phyloP scores from a whole-genome alignment of 2,329 filamentous ascomycete species.

The Didymosphaeria variabile region DNA sequence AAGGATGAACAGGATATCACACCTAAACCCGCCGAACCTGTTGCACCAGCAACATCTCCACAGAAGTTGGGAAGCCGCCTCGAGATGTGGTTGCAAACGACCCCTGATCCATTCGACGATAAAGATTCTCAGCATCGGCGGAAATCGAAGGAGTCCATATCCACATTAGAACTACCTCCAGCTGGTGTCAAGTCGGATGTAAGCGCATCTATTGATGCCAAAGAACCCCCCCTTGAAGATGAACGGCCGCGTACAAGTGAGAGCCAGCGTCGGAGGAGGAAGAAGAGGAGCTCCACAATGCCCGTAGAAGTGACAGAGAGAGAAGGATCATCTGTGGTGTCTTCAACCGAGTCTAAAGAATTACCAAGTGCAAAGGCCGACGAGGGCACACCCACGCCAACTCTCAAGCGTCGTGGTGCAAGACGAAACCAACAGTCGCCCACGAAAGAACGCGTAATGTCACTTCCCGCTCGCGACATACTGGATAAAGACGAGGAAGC shows the following conservation, averaged over 20 bases:
- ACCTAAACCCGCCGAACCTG: conserved; percentile 25
- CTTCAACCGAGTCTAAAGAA: conserved; percentile 32
- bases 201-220: conserved; percentile 33
- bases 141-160: conserved; percentile 42
- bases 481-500: conserved; percentile 35
- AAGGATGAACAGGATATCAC: conserved; percentile 32
- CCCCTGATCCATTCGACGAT: conserved; percentile 65
- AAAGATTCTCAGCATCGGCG: conserved; percentile 49
- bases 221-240: conserved; percentile 31
- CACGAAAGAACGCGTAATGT: conserved; percentile 49
- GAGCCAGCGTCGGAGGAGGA: conserved; percentile 37
- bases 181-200: conserved; percentile 38
- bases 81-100: conserved; percentile 68
- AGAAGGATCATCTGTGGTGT: conserved; percentile 32
- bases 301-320: conserved; percentile 33
- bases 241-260: conserved; percentile 33
- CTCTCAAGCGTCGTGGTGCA: conserved; percentile 51
- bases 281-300: conserved; percentile 39
- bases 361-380: conserved; percentile 23
- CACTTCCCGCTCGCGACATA: conserved; percentile 36
- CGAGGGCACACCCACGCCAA: conserved; percentile 37
- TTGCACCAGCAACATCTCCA: conserved; percentile 47
- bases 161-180: conserved; percentile 36
- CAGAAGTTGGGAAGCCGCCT: conserved; percentile 62
- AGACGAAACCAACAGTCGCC: conserved; percentile 52